These are phyloP conservation scores for Candida ipomoeae DNA, from an alignment of 805 yeast species.

Conservation along the genomic window DNA sequence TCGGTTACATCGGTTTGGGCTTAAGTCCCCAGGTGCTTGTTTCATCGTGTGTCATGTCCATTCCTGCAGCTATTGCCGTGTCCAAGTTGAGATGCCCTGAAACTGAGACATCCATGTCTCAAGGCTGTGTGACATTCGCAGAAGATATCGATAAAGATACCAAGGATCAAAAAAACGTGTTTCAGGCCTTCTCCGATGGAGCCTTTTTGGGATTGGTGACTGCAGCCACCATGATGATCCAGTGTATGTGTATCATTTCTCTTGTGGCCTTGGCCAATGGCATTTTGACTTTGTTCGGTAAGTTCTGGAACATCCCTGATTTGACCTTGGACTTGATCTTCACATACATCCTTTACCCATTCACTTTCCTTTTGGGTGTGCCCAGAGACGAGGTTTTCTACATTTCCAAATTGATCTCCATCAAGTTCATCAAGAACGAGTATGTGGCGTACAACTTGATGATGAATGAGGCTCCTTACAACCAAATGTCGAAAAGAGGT, in stretches of 20 bases:
- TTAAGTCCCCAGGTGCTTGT: constrained; percentile 59
- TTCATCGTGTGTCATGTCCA: constrained; percentile 66
- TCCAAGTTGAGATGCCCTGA: constrained; percentile 60
- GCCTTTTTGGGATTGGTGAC: constrained; percentile 55
- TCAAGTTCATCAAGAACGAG: constrained; percentile 59
- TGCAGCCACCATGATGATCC: constrained; percentile 55
- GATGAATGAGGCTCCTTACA: constrained; percentile 40
- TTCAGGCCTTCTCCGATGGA: constrained; percentile 57
- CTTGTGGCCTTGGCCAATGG: constrained; percentile 54
- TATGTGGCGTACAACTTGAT: constrained; percentile 50
- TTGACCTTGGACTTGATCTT: constrained; percentile 53
- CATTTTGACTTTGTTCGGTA: constrained; percentile 56
- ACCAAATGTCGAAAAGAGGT: constrained; percentile 46
- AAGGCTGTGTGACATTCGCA: constrained; percentile 46
- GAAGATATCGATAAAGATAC: constrained; percentile 32
- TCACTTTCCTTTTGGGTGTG: constrained; percentile 53
- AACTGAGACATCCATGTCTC: constrained; percentile 49
- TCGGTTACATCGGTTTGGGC: constrained; percentile 60
- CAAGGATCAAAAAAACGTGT: constrained; percentile 43
- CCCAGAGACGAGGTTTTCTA: constrained; percentile 42
- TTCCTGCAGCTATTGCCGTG: constrained; percentile 60
- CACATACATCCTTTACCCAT: constrained; percentile 57
- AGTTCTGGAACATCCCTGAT: constrained; percentile 53
- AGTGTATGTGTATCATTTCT: constrained; percentile 58
- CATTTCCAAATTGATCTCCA: constrained; percentile 50